Conservation (phyloP, 1,284 basidiomycete genomes). For the Malassezia japonica region DNA sequence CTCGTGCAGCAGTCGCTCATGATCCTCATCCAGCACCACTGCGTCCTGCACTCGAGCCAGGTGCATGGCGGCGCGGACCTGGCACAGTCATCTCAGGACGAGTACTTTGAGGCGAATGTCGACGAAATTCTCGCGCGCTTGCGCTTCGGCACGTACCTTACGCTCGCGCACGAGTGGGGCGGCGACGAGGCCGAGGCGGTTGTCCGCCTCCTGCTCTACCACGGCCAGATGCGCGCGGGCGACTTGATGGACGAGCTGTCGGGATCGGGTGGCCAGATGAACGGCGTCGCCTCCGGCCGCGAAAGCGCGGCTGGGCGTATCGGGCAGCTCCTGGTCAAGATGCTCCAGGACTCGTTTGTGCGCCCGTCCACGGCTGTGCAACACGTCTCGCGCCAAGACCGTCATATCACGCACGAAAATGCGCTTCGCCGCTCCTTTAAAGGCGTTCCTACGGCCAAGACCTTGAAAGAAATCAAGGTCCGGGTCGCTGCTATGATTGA, state of each 20-base stretch:
- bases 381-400: conserved; percentile 49
- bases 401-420: conserved; percentile 38
- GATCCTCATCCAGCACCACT: conserved; percentile 80
- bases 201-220: conserved; percentile 57
- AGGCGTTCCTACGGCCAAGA: conserved; percentile 48
- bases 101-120: conserved; percentile 50
- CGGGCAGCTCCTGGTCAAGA: not conserved
- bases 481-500: conserved; percentile 31
- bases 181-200: conserved; percentile 54
- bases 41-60: conserved; percentile 42
- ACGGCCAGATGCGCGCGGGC: conserved; percentile 71
- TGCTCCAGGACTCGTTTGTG: conserved; percentile 16
- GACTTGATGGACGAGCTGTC: conserved; percentile 57
- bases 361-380: conserved; percentile 33
- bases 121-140: conserved; percentile 45
- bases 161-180: conserved; percentile 66
- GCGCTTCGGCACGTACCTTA: conserved; percentile 56
- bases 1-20: conserved; percentile 66
- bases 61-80: conserved; percentile 22
- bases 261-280: not conserved
- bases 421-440: conserved; percentile 30
- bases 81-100: conserved; percentile 28
- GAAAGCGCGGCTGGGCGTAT: not conserved
- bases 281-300: not conserved
- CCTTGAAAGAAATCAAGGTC: conserved; percentile 42